Base-by-base conservation (phyloP, 1,139 yeast species). In the Candida sp. region DNA sequence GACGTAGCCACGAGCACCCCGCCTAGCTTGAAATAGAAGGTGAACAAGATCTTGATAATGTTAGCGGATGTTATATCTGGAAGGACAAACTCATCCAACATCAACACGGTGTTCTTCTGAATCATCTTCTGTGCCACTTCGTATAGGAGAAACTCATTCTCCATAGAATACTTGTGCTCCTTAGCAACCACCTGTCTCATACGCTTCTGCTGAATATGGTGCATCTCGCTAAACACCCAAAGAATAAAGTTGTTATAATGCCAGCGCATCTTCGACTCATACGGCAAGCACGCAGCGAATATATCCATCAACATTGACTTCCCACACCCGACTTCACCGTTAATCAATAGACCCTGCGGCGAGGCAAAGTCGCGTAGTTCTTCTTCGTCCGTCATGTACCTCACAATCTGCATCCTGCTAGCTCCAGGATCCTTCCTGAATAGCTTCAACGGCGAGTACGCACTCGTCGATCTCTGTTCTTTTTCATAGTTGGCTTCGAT, bases 311-410 rank as follows among this genome's bases (percentile, higher is more conserved):
- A 65, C 87, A 87, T 83, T 1, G 90, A 84, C 60, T 87, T 87
- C 2, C 93, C 93, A 61, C 89, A 84, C 0, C 92, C 92, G 3
- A 87, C 92, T 55, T 85, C 91, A 2, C 93, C 93, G 61, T 86
- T 85, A 5, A 87, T 67, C 46, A 87, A 62, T 4, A 87, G 66
- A 0, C 93, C 92, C 52, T 81, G 86, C 0, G 92, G 92, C 0
- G 88, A 73, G 2, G 79, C 71, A 54, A 84, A 75, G 50, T 80
- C 76, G n/a, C 67, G 61, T 42, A 86, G 63, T 56, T 85, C 89
- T 53, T 87, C 91, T 58, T 85, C 90, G 60, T 85, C 88, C 1
- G 83, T 77, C 30, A 87, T 64, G n/a, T 75, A 75, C 52, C 66
- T 68, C 11, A 86, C 72, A 47, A 87, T 54, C 48, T 70, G 72